phyloP scores from a whole-genome alignment of 2,329 filamentous ascomycete species.

The Colletotrichum eleusines region DNA sequence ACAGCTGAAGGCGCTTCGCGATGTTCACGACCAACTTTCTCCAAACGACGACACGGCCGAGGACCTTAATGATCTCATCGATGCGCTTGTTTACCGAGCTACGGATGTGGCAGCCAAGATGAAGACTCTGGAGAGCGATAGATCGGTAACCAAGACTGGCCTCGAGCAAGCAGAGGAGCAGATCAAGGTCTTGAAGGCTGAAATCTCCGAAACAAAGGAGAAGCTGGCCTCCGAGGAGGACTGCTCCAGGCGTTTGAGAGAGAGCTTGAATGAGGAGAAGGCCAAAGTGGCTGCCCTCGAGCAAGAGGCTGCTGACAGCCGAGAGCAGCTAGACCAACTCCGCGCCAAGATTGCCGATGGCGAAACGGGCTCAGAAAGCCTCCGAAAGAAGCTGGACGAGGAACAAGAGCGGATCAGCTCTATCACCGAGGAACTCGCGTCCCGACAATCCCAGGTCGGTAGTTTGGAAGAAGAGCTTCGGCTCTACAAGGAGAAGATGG shows the following conservation, averaged over 20 bases:
- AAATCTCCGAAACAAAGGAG: slow-evolving; percentile 67
- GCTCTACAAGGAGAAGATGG: slow-evolving; percentile 74
- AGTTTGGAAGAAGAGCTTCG: slow-evolving; percentile 81
- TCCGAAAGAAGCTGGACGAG: slow-evolving; percentile 80
- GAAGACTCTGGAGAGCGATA: slow-evolving; percentile 69
- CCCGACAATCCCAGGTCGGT: slow-evolving; percentile 80
- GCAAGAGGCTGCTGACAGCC: slow-evolving; percentile 71
- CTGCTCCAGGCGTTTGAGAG: slow-evolving; percentile 63
- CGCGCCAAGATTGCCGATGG: slow-evolving; percentile 82
- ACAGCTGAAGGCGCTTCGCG: slow-evolving; percentile 67
- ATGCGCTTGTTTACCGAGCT: slow-evolving; percentile 69
- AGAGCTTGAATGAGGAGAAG: slow-evolving; percentile 65
- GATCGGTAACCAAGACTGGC: slow-evolving; percentile 71
- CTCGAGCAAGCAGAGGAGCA: slow-evolving; percentile 69
- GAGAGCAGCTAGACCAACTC: slow-evolving; percentile 75
- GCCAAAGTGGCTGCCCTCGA: slow-evolving; percentile 68
- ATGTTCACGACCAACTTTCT: slow-evolving; percentile 69
- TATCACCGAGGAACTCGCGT: slow-evolving; percentile 77
- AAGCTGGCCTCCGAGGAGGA: slow-evolving; percentile 65
- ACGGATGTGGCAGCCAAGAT: slow-evolving; percentile 71
- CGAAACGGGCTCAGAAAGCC: slow-evolving; percentile 83
- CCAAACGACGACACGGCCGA: slow-evolving; percentile 65
- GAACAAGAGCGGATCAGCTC: slow-evolving; percentile 78
- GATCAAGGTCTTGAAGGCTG: slow-evolving; percentile 66
- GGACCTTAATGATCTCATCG: slow-evolving; percentile 69